Percentiles rank a stretch among this genome's conserved stretches.
phyloP scores from a whole-genome alignment of 1,284 basidiomycete genomes.

The Boletus mariae region DNA sequence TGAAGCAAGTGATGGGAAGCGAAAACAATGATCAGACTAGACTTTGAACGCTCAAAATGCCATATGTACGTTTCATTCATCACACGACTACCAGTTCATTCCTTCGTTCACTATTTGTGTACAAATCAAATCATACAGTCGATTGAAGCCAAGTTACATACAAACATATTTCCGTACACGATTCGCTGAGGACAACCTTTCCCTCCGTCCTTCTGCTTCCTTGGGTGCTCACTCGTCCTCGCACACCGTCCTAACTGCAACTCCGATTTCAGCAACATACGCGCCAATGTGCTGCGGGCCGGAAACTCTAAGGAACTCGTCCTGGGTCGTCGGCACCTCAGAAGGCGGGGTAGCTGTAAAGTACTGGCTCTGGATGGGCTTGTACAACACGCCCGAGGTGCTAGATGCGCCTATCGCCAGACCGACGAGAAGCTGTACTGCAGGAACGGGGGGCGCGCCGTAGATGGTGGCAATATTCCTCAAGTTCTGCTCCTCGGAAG shows the following conservation, averaged over 20 bases:
- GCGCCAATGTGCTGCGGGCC: background rate
- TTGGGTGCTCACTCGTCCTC: background rate
- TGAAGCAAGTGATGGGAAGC: too few relatives aligned
- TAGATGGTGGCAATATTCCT: slow-evolving; percentile 10
- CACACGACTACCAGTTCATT: background rate
- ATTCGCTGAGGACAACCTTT: background rate
- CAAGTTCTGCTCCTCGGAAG: slow-evolving; percentile 10
- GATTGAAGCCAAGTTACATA: background rate
- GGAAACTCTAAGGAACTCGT: background rate
- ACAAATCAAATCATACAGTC: background rate
- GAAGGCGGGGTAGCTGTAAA: background rate
- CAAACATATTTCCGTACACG: background rate
- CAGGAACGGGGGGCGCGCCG: background rate
- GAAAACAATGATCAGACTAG: too few relatives aligned
- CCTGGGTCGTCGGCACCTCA: background rate
- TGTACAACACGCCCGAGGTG: slow-evolving; percentile 2
- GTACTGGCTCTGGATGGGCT: slow-evolving; percentile 8
- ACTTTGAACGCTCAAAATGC: too few relatives aligned
- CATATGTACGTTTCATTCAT: background rate
- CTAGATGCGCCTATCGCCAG: background rate
- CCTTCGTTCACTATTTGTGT: too few relatives aligned
- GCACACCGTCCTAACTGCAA: background rate
- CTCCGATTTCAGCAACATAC: background rate
- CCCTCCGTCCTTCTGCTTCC: too few relatives aligned
- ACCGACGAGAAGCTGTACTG: background rate